Conservation (phyloP, 495 filamentous ascomycete genomes). For the Choiromyces venosus region DNA sequence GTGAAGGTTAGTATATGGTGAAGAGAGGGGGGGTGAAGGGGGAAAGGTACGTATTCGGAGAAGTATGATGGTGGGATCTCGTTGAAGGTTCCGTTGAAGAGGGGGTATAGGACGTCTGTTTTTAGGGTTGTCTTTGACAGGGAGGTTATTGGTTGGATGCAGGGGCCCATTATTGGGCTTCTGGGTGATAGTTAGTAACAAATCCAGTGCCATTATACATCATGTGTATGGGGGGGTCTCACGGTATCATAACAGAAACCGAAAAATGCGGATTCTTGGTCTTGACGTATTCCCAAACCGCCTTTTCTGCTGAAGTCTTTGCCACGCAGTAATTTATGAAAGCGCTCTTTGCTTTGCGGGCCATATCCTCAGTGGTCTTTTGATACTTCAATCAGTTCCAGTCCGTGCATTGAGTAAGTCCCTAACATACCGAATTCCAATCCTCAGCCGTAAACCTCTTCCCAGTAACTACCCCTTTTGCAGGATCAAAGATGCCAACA, state of each 20-base stretch:
- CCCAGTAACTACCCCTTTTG: slow-evolving; percentile 38
- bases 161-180: background rate
- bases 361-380: background rate
- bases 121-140: slow-evolving; percentile 44
- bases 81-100: slow-evolving; percentile 42
- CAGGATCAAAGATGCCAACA: slow-evolving; percentile 31
- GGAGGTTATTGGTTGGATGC: slow-evolving; percentile 9
- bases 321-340: slow-evolving; percentile 44
- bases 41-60: background rate
- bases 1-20: background rate
- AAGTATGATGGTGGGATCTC: slow-evolving; percentile 21
- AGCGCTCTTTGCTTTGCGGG: background rate
- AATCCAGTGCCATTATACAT: too few relatives aligned
- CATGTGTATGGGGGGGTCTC: slow-evolving; percentile 39
- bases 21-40: background rate
- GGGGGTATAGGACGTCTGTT: slow-evolving; percentile 33
- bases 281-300: slow-evolving; percentile 46
- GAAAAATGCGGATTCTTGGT: slow-evolving; percentile 42
- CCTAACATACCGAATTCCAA: slow-evolving; percentile 43
- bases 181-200: background rate
- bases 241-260: slow-evolving; percentile 45
- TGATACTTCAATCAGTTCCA: slow-evolving; percentile 4
- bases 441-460: slow-evolving; percentile 44
- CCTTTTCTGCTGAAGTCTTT: slow-evolving; percentile 44
- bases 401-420: background rate